Evolutionary conservation across 768 basidiomycete genomes (phyloP), one percentile per base, ranked within the genome.

Genomic region (Pleurotus tuber-regium): DNA sequence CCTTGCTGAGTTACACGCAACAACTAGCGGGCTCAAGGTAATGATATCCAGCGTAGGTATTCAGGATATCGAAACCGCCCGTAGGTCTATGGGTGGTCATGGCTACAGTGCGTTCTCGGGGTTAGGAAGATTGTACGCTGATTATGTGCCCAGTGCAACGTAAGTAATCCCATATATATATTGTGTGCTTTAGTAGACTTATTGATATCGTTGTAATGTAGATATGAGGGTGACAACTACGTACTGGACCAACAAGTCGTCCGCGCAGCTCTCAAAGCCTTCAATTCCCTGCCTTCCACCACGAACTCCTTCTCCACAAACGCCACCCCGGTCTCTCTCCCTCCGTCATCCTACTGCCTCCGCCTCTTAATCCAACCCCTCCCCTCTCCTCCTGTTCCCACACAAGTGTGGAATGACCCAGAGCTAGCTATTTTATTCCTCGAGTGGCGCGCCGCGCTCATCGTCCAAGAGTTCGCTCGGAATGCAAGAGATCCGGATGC

Each of bases 171-270:
- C 14, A 28, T 36, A 7, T 50, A 30, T 40, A 19, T 6, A 10
- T 23, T n/a, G 26, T 21, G 40, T 41, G n/a, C 12, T 14, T 14
- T 29, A 23, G 28, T 21, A 12, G 4, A n/a, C n/a, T 30, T 25
- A 2, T 18, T 59, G 35, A 21, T 51, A 25, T 4, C 29, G 61
- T 26, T 26, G 26, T 31, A 14, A 26, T 36, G 0, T 54, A 86
- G 85, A 2, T 89, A 79, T 55, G 88, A 90, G 68, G 87, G 88
- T 11, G 89, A 91, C 60, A 90, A 91, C 61, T 89, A 78, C 54
- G 84, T 89, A 4, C 74, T 91, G 9, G 84, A 87, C 57, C 75
- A 80, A 42, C 89, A 91, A 65, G 86, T 88, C 28, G 80, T 87
- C 28, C 79, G 86, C 19, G 80, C 85, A 0, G 85, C 86, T 2